Evolutionary conservation across 805 yeast species (phyloP).

Genomic region (Sugiyamaella qingdaonensis): DNA sequence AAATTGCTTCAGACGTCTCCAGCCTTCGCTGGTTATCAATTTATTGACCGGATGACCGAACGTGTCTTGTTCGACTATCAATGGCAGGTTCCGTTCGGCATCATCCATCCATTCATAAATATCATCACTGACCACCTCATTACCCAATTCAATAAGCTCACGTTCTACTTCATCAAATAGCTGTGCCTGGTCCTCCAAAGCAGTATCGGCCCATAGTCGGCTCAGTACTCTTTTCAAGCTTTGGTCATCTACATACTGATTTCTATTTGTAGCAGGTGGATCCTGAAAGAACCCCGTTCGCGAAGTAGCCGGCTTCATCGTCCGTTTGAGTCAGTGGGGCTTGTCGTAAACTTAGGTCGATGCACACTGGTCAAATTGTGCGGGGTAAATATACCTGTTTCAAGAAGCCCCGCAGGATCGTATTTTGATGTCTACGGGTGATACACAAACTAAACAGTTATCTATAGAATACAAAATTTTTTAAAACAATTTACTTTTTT

Average conservation of each 20-base stretch:
- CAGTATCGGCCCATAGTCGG: constrained; percentile 10
- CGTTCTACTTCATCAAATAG: not conserved
- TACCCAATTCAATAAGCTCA: constrained; percentile 25
- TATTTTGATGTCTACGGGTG: too few relatives aligned
- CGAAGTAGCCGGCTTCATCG: constrained; percentile 23
- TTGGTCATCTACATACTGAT: constrained; percentile 25
- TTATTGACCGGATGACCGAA: constrained; percentile 26
- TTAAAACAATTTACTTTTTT: not conserved
- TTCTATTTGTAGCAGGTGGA: constrained; percentile 21
- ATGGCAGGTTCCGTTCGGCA: constrained; percentile 29
- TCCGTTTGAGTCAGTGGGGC: too few relatives aligned
- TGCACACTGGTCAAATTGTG: too few relatives aligned
- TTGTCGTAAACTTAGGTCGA: too few relatives aligned
- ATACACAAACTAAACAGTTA: too few relatives aligned
- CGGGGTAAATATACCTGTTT: too few relatives aligned
- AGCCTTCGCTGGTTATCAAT: constrained; percentile 30
- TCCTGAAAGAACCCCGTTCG: constrained; percentile 28
- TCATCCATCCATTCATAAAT: constrained; percentile 27
- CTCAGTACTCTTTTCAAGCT: constrained; percentile 22
- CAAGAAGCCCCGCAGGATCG: too few relatives aligned
- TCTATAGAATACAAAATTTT: not conserved
- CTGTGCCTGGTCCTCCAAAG: constrained; percentile 9
- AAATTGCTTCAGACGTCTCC: constrained; percentile 27
- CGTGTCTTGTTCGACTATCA: constrained; percentile 28
- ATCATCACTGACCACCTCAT: constrained; percentile 21